phyloP scores from a whole-genome alignment of 2,329 filamentous ascomycete species.

The Scedosporium dehoogii region DNA sequence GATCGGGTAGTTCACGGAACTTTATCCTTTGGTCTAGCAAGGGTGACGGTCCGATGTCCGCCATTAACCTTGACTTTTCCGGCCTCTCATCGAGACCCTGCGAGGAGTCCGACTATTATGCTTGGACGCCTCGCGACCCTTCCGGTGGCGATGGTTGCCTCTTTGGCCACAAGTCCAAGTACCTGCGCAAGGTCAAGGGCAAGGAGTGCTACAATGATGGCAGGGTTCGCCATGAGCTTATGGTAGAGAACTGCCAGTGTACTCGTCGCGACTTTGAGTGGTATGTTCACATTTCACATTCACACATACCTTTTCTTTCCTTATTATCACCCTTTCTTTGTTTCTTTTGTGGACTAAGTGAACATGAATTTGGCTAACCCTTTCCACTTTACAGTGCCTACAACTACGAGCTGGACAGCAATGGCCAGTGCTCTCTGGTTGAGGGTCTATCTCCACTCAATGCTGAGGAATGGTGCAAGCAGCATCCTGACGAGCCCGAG shows the following conservation, averaged over 20 bases:
- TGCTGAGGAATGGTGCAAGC: constrained; percentile 39
- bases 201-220: constrained; percentile 73
- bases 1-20: constrained; percentile 80
- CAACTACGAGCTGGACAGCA: constrained; percentile 75
- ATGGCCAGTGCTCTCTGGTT: constrained; percentile 70
- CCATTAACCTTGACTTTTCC: constrained; percentile 82
- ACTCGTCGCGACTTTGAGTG: constrained; percentile 85
- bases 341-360: neutral
- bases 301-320: neutral
- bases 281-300: constrained; percentile 35
- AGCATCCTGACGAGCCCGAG: constrained; percentile 59
- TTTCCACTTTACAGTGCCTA: constrained; percentile 55
- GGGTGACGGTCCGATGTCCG: constrained; percentile 48
- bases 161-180: constrained; percentile 83
- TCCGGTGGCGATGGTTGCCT: constrained; percentile 69
- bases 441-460: constrained; percentile 55
- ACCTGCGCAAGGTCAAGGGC: constrained; percentile 79
- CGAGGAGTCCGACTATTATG: constrained; percentile 61
- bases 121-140: constrained; percentile 85
- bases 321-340: constrained; percentile 16
- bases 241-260: constrained; percentile 72
- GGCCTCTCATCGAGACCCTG: constrained; percentile 68
- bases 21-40: constrained; percentile 78
- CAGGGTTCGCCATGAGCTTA: constrained; percentile 60
- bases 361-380: neutral